Evolutionary conservation across 805 yeast genomes (phyloP), one percentile per base, ranked within the genome.

Genomic region (Zygosaccharomyces bisporus): DNA sequence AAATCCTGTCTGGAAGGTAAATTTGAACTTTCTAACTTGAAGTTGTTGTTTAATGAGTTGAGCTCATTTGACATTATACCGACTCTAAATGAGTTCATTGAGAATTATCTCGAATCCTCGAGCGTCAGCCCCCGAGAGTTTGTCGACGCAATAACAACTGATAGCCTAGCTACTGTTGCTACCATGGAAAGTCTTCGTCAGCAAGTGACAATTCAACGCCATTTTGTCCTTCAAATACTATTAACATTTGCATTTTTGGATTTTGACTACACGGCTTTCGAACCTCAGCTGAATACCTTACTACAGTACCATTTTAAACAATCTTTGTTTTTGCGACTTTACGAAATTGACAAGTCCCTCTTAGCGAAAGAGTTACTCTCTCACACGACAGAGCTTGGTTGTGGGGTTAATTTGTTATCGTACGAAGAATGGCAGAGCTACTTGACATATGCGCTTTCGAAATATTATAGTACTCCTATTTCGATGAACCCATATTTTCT

Each of bases 11-110:
- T 82, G 38, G 62, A 73, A 8, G 55, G 65, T 3, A 64, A 66
- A 40, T 63, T 80, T 41, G 72, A 73, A 46, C 61, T 68, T 27
- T 49, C 60, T 1, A 65, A 68, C 27, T 59, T 73, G 27, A 52
- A 64, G 24, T 65, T 56, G 6, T 54, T 78, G n/a, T 66, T 75
- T 27, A 58, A 63, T 9, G 69, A 70, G 32, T 55, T 76, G 46
- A 66, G 68, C 35, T 54, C 67, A 4, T 60, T 74, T 17, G 68
- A 69, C 24, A 61, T 73, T 3, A 54, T 72, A 29, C 44, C 64
- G 1, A 46, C 67, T 3, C 61, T 77, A 25, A 66, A 73, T 25
- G 63, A 65, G 30, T 49, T 76, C 7, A 51, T 73, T 6, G 61
- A 55, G 43, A 63, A 48, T 44, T 69, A 55, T 35, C 34, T 54